A percentile compares a stretch with the other conserved stretches of the same genome.
Conservation (phyloP, 2,329 filamentous ascomycete genomes). For the Exophiala aquamarina region DNA sequence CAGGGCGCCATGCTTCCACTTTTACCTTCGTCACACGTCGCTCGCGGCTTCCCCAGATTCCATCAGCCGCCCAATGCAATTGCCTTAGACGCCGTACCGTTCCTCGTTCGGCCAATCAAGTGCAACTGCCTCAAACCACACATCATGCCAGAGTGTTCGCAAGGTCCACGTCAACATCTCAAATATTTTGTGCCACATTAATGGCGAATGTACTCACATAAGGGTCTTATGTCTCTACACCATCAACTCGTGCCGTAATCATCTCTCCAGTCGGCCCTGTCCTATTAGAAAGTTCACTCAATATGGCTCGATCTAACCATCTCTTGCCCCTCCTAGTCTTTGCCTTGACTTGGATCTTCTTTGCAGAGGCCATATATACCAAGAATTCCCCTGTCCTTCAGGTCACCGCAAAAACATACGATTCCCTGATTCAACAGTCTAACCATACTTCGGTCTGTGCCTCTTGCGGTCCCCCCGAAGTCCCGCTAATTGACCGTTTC, state of each 20-base stretch:
- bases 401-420: constrained; percentile 75
- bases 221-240: constrained; percentile 10
- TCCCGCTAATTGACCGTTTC: constrained; percentile 19
- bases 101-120: neutral
- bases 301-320: constrained; percentile 14
- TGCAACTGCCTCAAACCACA: neutral
- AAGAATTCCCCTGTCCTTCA: constrained; percentile 87
- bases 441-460: constrained; percentile 82
- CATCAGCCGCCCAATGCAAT: neutral
- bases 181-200: too few species aligned
- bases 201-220: neutral
- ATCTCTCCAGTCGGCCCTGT: neutral
- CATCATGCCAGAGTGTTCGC: constrained; percentile 21
- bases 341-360: constrained; percentile 55
- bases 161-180: neutral
- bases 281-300: neutral
- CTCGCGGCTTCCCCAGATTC: constrained; percentile 7
- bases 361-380: constrained; percentile 73
- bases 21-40: too few species aligned
- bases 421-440: constrained; percentile 78
- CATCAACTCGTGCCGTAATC: constrained; percentile 22
- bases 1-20: too few species aligned
- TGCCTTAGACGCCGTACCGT: too few species aligned
- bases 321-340: constrained; percentile 6
- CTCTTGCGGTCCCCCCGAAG: constrained; percentile 9